Conservation (phyloP, 2,329 filamentous ascomycete species). For the Hysterium pulicare region DNA sequence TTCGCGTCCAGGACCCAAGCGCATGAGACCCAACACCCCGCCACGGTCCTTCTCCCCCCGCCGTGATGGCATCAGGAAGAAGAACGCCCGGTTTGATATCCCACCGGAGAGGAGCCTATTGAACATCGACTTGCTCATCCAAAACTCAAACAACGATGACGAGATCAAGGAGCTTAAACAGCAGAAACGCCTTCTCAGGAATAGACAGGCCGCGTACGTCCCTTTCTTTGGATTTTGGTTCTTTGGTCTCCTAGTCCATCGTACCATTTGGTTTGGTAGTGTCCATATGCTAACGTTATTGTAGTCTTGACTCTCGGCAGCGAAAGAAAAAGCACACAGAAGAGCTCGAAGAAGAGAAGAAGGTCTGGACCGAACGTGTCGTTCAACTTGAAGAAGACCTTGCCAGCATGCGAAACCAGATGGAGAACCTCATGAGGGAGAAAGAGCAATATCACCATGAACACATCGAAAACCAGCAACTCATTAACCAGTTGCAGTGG, state of each 20-base stretch:
- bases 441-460: slow-evolving; percentile 69
- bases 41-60: slow-evolving; percentile 72
- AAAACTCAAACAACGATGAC: slow-evolving; percentile 81
- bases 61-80: slow-evolving; percentile 89
- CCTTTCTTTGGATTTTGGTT: slow-evolving; percentile 44
- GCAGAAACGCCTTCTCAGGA: slow-evolving; percentile 90
- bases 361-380: slow-evolving; percentile 76
- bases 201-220: slow-evolving; percentile 89
- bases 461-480: slow-evolving; percentile 70
- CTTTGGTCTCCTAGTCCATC: slow-evolving; percentile 15
- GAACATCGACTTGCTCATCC: slow-evolving; percentile 93
- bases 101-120: slow-evolving; percentile 86
- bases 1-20: slow-evolving; percentile 47
- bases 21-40: slow-evolving; percentile 64
- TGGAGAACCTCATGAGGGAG: slow-evolving; percentile 44
- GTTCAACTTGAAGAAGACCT: slow-evolving; percentile 76
- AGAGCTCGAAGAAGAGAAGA: slow-evolving; percentile 94
- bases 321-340: slow-evolving; percentile 98
- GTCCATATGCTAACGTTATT: slow-evolving; percentile 34
- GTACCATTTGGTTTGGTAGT: slow-evolving; percentile 28
- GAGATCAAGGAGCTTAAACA: slow-evolving; percentile 98
- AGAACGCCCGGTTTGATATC: slow-evolving; percentile 97
- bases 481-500: slow-evolving; percentile 71
- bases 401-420: slow-evolving; percentile 62
- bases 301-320: slow-evolving; percentile 88